Evolutionary conservation across 768 basidiomycete genomes (phyloP).

Genomic region (Collybia sp.): DNA sequence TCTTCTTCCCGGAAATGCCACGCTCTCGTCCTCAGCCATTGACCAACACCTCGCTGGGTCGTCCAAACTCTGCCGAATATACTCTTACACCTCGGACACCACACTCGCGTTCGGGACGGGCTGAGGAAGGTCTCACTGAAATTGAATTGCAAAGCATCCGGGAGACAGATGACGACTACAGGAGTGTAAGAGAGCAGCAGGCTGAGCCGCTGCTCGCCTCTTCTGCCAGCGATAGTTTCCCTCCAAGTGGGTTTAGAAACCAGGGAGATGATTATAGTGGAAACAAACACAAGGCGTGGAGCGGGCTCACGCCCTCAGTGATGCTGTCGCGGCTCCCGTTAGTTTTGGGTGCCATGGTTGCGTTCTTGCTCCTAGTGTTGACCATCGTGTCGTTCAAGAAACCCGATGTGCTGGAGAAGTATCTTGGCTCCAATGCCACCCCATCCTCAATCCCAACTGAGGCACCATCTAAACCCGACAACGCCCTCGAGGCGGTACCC

Average conservation of each 20-base stretch:
- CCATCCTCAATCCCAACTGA: conserved; percentile 13
- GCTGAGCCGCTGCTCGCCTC: conserved; percentile 44
- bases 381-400: conserved; percentile 44
- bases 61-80: conserved; percentile 23
- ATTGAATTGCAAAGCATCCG: conserved; percentile 38
- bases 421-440: conserved; percentile 15
- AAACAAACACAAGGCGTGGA: conserved; percentile 8
- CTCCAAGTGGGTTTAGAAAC: conserved; percentile 31
- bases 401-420: conserved; percentile 41
- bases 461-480: conserved; percentile 14
- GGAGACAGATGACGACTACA: conserved; percentile 28
- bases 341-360: conserved; percentile 37
- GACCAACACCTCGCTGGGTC: conserved; percentile 25
- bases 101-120: conserved; percentile 53
- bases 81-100: conserved; percentile 58
- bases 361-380: conserved; percentile 42
- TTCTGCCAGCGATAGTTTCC: conserved; percentile 35
- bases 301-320: conserved; percentile 15
- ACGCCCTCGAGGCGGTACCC: conserved; percentile 9
- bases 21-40: conserved; percentile 34
- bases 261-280: conserved; percentile 33
- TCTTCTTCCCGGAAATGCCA: conserved; percentile 29
- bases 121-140: conserved; percentile 48
- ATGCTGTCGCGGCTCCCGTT: conserved; percentile 34
- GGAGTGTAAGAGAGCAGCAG: conserved; percentile 35